Base-by-base conservation (phyloP, 257 asterid species). In the Capsicum chinense region DNA sequence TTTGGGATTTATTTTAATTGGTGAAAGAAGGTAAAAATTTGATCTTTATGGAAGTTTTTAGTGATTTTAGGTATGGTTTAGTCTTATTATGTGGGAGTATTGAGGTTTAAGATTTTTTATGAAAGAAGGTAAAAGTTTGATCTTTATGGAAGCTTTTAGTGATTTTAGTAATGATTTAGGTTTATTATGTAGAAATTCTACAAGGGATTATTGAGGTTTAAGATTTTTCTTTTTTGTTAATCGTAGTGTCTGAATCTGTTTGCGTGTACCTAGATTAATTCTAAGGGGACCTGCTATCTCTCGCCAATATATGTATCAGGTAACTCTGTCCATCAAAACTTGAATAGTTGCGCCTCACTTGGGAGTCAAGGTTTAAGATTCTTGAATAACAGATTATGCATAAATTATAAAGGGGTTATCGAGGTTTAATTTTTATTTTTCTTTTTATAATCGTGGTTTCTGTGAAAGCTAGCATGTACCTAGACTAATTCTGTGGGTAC, bases 351-450 rank as follows among this genome's bases (percentile, higher is more conserved):
- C 33, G 33, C 33, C 33, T 26, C 33, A 26, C 33, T 26, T 33
- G 17, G 0, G 9, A 21, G 11, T 64, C 17, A 64, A 26, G 9
- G 39, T 5, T 21, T 37, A 47, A 71, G 39, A 44, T 47, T 71
- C 17, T 84, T 94, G 79, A 91, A 93, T 68, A 90, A 91, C 80
- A 84, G 92, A 70, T 44, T 71, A 10, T 2, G 56, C 44, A 17
- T 33, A 70, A 42, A 69, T 42, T 69, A 33, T 69, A 42, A 4
- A 42, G 4, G 56, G 15, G 79, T 17, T n/a, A 42, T 17, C 15
- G 11, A 68, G 56, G 56, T 70, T 17, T 70, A 44, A 42, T 5
- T 26, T 26, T 26, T 26, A 0, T 26, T 42, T 17, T 84, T 94
- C 5, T 64, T 60, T 64, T 26, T 1, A 10, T 64, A 26, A 11